phyloP scores from a whole-genome alignment of 495 filamentous ascomycete genomes.

The Hypoxylon rickii region DNA sequence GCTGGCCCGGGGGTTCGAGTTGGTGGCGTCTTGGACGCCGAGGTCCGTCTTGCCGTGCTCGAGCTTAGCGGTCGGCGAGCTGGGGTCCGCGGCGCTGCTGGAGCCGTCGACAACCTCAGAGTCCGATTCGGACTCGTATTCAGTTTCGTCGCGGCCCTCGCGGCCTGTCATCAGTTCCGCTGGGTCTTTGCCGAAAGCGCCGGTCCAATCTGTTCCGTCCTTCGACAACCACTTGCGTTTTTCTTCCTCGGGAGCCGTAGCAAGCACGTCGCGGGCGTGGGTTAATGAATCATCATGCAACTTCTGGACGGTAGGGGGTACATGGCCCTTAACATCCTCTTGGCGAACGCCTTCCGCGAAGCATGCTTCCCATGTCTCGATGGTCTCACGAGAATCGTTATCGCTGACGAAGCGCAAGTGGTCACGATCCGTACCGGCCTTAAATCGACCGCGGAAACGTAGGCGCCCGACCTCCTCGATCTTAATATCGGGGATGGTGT shows the following conservation, averaged over 20 bases:
- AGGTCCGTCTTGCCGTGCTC: slow-evolving; percentile 44
- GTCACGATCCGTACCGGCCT: slow-evolving; percentile 87
- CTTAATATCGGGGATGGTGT: slow-evolving; percentile 68
- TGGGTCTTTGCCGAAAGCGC: slow-evolving; percentile 77
- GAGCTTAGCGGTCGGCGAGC: background rate
- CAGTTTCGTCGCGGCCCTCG: slow-evolving; percentile 48
- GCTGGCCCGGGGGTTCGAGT: background rate
- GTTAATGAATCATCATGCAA: slow-evolving; percentile 81
- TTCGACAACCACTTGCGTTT: slow-evolving; percentile 76
- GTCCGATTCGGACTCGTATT: slow-evolving; percentile 48
- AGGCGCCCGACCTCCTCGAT: slow-evolving; percentile 76
- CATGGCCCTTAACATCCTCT: slow-evolving; percentile 65
- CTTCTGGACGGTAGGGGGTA: slow-evolving; percentile 67
- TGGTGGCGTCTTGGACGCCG: slow-evolving; percentile 50
- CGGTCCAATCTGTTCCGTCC: slow-evolving; percentile 84
- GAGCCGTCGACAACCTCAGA: slow-evolving; percentile 53
- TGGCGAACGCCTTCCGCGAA: slow-evolving; percentile 79
- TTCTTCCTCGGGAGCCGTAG: slow-evolving; percentile 68
- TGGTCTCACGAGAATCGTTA: slow-evolving; percentile 88
- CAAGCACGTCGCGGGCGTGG: slow-evolving; percentile 78
- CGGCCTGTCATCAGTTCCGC: slow-evolving; percentile 45
- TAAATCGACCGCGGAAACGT: slow-evolving; percentile 78
- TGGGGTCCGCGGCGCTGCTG: slow-evolving; percentile 34
- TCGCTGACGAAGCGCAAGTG: slow-evolving; percentile 82
- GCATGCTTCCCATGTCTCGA: slow-evolving; percentile 92